Conservation (phyloP, 208 protist species). For the Wallacemonas collosoma region DNA sequence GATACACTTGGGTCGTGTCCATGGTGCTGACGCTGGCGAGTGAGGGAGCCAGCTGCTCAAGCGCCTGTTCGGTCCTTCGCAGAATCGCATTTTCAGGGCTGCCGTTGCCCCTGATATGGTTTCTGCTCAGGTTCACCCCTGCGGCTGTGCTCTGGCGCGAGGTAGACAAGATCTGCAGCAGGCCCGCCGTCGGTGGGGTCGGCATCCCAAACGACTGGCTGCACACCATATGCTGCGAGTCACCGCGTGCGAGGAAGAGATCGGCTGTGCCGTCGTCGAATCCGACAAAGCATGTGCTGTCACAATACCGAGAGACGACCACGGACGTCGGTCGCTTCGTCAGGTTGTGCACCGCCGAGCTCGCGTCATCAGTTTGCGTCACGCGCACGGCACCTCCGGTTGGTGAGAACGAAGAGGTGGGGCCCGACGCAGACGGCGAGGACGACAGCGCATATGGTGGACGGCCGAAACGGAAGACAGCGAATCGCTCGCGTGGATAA, state of each 20-base stretch:
- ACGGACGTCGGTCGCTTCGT: constrained; percentile 43
- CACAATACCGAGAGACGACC: constrained; percentile 51
- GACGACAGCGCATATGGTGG: background rate
- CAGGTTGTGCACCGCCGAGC: background rate
- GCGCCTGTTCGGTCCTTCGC: constrained; percentile 12
- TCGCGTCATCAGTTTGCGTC: background rate
- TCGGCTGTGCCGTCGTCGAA: constrained; percentile 51
- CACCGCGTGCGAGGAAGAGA: constrained; percentile 42
- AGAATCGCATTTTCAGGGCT: background rate
- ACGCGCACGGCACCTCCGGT: background rate
- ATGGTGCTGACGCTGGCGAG: constrained; percentile 57
- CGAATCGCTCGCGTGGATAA: constrained; percentile 42
- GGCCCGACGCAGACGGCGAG: too few relatives aligned
- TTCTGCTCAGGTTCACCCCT: too few relatives aligned
- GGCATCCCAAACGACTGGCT: constrained; percentile 56
- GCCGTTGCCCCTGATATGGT: too few relatives aligned
- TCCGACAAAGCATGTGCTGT: constrained; percentile 65
- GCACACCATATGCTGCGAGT: constrained; percentile 44
- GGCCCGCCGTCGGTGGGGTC: constrained; percentile 32
- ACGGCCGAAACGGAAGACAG: constrained; percentile 17
- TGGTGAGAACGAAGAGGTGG: constrained; percentile 14
- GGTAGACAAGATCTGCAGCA: constrained; percentile 20
- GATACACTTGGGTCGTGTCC: constrained; percentile 50
- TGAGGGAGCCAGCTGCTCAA: constrained; percentile 29
- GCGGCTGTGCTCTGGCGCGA: background rate